Conservation (phyloP, 306 rosid species). For the Cicer yamashitae region DNA sequence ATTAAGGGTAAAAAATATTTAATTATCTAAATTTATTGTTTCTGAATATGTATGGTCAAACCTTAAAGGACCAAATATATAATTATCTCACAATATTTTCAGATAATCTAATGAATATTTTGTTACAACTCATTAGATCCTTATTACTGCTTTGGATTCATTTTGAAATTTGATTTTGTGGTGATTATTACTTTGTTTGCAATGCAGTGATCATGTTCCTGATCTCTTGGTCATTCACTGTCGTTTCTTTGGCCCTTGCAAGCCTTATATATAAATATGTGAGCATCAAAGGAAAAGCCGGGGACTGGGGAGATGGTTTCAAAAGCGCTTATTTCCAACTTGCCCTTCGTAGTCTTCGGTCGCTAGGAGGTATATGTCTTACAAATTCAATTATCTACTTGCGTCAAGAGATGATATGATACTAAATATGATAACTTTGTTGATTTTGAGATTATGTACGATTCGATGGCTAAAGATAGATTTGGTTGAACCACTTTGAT, state of each 20-base stretch:
- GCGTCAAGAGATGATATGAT: constrained; percentile 22
- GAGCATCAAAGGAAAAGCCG: constrained; percentile 96
- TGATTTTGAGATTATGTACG: constrained; percentile 34
- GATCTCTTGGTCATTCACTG: constrained; percentile 98
- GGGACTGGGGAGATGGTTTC: constrained; percentile 99
- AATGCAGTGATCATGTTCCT: constrained; percentile 97
- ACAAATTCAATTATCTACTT: constrained; percentile 32
- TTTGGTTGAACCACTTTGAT: constrained; percentile 20
- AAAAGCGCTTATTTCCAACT: constrained; percentile 99
- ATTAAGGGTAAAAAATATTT: no score
- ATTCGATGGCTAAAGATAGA: constrained; percentile 27
- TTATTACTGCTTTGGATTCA: constrained; percentile 28
- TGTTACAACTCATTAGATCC: constrained; percentile 17
- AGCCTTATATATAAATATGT: constrained; percentile 97
- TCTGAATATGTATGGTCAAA: no score
- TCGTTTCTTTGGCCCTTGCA: constrained; percentile 92
- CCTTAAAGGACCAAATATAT: no score
- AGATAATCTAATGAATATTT: no score
- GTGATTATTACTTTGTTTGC: constrained; percentile 45
- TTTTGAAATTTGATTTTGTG: constrained; percentile 21
- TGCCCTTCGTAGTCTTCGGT: constrained; percentile 98
- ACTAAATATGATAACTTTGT: neutral
- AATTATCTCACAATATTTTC: no score
- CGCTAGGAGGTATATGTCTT: constrained; percentile 82
- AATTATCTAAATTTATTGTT: no score